phyloP scores from a whole-genome alignment of 2,329 filamentous ascomycete genomes.

The Exophiala alcalophila region DNA sequence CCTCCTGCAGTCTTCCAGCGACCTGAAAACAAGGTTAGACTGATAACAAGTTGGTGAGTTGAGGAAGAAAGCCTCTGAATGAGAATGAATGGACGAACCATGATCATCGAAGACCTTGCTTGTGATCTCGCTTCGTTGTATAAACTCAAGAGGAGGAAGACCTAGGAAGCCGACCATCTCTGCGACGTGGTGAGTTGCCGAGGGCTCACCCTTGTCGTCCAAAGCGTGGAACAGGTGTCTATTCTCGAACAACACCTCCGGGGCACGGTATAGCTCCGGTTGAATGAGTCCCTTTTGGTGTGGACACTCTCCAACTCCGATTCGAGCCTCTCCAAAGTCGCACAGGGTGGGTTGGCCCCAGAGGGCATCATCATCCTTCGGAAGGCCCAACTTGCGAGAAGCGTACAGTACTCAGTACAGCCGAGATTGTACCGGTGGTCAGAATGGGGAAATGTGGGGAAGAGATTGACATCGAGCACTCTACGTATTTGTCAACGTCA shows the following conservation, averaged over 20 bases:
- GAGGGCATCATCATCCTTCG: too few species aligned
- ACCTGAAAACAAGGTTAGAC: slow-evolving; percentile 1
- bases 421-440: too few species aligned
- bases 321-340: slow-evolving; percentile 34
- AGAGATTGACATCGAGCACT: too few species aligned
- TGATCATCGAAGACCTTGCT: background rate
- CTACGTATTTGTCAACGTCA: too few species aligned
- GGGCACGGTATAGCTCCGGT: slow-evolving; percentile 33
- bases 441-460: too few species aligned
- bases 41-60: background rate
- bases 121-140: slow-evolving; percentile 1
- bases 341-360: slow-evolving; percentile 31
- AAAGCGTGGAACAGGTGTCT: slow-evolving; percentile 7
- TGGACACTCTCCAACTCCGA: slow-evolving; percentile 21
- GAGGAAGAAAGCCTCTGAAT: background rate
- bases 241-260: slow-evolving; percentile 30
- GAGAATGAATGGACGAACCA: background rate
- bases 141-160: background rate
- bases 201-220: background rate
- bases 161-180: slow-evolving; percentile 12
- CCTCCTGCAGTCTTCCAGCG: slow-evolving; percentile 9
- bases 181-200: slow-evolving; percentile 7
- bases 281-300: slow-evolving; percentile 30
- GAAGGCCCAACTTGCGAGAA: too few species aligned
- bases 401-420: too few species aligned